Percentiles rank a stretch among this genome's conserved stretches.
Conservation (phyloP, 805 yeast genomes). For the Ogataea paraovalis region DNA sequence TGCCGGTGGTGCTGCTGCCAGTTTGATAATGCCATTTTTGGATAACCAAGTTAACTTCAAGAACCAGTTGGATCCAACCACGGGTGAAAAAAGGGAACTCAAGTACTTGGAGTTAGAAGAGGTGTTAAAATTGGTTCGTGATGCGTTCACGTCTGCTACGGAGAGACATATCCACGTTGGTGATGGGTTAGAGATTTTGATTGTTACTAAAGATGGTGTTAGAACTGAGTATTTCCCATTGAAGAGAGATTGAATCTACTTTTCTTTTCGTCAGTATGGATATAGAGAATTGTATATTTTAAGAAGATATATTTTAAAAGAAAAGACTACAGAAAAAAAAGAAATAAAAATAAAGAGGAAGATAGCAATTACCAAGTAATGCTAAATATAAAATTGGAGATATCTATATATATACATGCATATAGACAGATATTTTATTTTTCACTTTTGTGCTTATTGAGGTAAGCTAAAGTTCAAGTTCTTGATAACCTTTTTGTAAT, state of each 20-base stretch:
- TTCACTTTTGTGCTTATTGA: conserved; percentile 12
- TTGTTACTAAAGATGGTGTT: conserved; percentile 92
- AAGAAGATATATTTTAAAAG: too few species aligned
- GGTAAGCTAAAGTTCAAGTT: conserved; percentile 69
- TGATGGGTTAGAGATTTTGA: conserved; percentile 87
- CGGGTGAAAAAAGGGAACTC: conserved; percentile 53
- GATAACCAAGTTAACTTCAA: conserved; percentile 96
- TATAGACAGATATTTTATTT: too few species aligned
- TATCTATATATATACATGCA: too few species aligned
- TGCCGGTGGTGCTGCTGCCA: conserved; percentile 97
- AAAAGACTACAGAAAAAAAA: not conserved
- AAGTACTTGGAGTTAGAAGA: conserved; percentile 74
- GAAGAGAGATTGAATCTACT: conserved; percentile 64
- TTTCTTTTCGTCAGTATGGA: not conserved
- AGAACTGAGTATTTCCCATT: conserved; percentile 78
- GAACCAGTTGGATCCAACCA: conserved; percentile 82
- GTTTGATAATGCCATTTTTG: conserved; percentile 93
- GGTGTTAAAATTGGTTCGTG: conserved; percentile 82
- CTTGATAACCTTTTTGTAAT: conserved; percentile 75
- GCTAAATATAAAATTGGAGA: too few species aligned
- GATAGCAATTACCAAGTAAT: too few species aligned
- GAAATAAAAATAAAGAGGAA: not conserved
- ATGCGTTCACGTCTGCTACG: conserved; percentile 93
- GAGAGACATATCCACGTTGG: conserved; percentile 99
- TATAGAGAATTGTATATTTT: not conserved